Base-by-base conservation (phyloP, 1,139 yeast species). In the Chernovozyma aurita region DNA sequence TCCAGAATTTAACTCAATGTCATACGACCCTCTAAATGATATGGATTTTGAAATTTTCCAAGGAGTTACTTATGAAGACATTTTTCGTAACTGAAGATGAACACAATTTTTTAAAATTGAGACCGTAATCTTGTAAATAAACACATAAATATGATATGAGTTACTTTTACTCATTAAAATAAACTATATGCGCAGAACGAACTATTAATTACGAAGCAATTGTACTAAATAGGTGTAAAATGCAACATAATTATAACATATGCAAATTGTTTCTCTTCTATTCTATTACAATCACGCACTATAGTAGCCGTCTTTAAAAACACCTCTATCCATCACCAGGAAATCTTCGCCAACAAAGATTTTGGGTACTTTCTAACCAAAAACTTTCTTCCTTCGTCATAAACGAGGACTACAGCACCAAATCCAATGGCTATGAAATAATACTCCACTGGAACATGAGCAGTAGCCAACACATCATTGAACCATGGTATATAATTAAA, bases 391-490 rank as follows among this genome's bases (percentile, higher is more conserved):
- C 55, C 30, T 48, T 74, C 80, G 42, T 74, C 79, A 41, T 58
- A 58, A 4, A 47, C 38, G 33, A 72, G 45, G 4, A 71, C 59
- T 5, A 63, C 51, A 3, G 53, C 26, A 3, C 77, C 79, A 45
- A 73, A 68, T 0, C 71, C 76, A 27, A 72, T 32, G 1, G 78
- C 72, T 36, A 72, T 61, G 45, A 73, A 65, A 47, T 65, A 73
- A 47, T 67, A 66, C 43, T 69, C 71, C n/a, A 65, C 72, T 2
- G 77, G 77, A 8, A 72, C 67, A 11, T 55, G 49, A 1, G 60
- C 55, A 1, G 76, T 60, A 1, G 59, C 63, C 45, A 73, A 52
- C 7, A 57, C 55, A 1, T 37, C 43, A 41, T 71, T 73, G 37
- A 73, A 55, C 32, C 63, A 62, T 4, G 76, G 76, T 32, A 68